Percentiles rank a stretch among this genome's conserved stretches.
phyloP scores from a whole-genome alignment of 2,329 filamentous ascomycete genomes.

The Dactylellina parvicollis region DNA sequence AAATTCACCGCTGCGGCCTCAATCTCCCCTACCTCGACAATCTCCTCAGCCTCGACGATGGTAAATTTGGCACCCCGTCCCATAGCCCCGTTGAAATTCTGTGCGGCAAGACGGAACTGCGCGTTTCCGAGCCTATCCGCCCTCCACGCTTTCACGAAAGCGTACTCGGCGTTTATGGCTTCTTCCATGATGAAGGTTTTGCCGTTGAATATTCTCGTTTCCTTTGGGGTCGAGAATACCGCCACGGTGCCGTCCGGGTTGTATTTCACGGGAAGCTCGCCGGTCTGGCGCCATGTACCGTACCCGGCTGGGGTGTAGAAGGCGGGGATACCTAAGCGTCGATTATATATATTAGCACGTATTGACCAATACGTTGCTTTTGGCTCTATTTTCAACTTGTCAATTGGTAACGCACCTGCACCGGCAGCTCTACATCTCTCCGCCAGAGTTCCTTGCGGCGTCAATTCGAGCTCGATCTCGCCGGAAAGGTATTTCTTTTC shows the following conservation, averaged over 20 bases:
- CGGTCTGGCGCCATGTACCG: conserved; percentile 74
- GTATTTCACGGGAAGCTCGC: conserved; percentile 73
- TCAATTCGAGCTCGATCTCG: conserved; percentile 78
- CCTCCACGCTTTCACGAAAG: conserved; percentile 79
- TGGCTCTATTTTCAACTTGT: too few species aligned
- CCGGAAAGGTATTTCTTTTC: conserved; percentile 79
- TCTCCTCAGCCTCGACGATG: conserved; percentile 86
- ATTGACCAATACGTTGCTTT: not conserved
- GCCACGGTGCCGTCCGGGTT: conserved; percentile 70
- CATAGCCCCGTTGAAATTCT: conserved; percentile 79
- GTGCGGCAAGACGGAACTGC: conserved; percentile 80
- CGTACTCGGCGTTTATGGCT: conserved; percentile 78
- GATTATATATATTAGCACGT: not conserved
- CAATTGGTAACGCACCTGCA: conserved; percentile 63
- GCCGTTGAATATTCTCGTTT: conserved; percentile 77
- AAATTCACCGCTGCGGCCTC: conserved; percentile 79
- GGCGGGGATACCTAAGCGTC: conserved; percentile 71
- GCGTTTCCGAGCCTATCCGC: conserved; percentile 81
- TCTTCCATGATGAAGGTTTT: conserved; percentile 80
- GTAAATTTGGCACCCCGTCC: conserved; percentile 80
- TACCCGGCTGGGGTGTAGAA: conserved; percentile 82
- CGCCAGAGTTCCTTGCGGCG: conserved; percentile 78
- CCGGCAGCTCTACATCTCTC: conserved; percentile 78
- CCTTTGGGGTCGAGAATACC: conserved; percentile 72
- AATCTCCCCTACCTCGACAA: conserved; percentile 78